phyloP scores from a whole-genome alignment of 1,284 basidiomycete genomes.

The Sanghuangporus weigelae region DNA sequence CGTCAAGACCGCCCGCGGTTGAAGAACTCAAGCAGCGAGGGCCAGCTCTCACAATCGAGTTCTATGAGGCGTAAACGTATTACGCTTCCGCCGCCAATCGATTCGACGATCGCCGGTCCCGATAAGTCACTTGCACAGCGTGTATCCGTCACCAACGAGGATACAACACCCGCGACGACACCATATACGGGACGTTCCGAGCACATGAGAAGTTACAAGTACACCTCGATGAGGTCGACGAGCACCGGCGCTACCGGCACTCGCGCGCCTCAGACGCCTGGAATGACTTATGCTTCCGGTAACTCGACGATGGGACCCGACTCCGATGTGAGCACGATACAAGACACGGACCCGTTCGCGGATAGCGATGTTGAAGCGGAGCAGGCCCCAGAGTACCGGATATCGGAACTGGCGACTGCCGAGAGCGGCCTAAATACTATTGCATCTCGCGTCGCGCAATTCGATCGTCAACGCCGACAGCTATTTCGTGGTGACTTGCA shows the following conservation, averaged over 20 bases:
- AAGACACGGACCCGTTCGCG: slow-evolving; percentile 8
- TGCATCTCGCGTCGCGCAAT: slow-evolving; percentile 13
- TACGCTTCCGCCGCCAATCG: slow-evolving; percentile 15
- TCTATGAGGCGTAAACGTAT: slow-evolving; percentile 10
- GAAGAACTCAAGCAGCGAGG: background rate
- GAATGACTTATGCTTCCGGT: slow-evolving; percentile 5
- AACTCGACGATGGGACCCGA: background rate
- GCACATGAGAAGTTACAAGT: background rate
- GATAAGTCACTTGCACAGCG: background rate
- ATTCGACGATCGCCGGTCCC: slow-evolving; percentile 11
- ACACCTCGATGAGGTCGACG: background rate
- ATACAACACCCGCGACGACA: background rate
- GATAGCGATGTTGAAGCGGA: slow-evolving; percentile 3
- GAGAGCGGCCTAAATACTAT: slow-evolving; percentile 14
- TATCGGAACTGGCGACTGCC: slow-evolving; percentile 11
- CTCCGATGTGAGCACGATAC: background rate
- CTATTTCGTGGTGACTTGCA: slow-evolving; percentile 5
- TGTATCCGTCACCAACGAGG: background rate
- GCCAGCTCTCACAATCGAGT: slow-evolving; percentile 10
- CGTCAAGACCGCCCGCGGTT: background rate
- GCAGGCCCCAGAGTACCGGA: background rate
- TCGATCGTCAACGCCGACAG: slow-evolving; percentile 10
- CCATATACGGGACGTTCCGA: background rate
- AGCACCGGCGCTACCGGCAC: background rate
- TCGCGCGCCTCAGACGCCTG: background rate